A percentile compares a stretch with the other conserved stretches of the same genome.
These are phyloP conservation scores for Cutaneotrichosporon daszewskae DNA, from an alignment of 1,284 basidiomycete genomes.

Conservation along the genomic window DNA sequence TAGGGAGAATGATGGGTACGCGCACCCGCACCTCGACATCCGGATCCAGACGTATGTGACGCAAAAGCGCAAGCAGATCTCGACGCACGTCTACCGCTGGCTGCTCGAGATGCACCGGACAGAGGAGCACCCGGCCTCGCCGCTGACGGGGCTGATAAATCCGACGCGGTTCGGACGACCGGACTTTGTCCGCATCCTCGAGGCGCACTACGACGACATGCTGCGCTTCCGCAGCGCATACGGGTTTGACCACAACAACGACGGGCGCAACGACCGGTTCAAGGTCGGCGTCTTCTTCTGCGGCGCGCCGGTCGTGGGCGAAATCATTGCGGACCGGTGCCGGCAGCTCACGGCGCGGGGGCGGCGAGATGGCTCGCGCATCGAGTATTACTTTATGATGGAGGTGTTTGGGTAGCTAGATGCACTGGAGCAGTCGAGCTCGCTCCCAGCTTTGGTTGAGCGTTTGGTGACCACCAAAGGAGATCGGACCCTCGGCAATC, in stretches of 20 bases:
- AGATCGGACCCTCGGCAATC: no score
- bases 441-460: no score
- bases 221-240: slow-evolving; percentile 8
- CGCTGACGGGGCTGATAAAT: slow-evolving; percentile 29
- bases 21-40: slow-evolving; percentile 23
- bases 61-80: slow-evolving; percentile 21
- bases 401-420: slow-evolving; percentile 23
- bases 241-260: slow-evolving; percentile 10
- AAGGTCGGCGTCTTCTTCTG: slow-evolving; percentile 34
- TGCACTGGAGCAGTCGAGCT: no score
- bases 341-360: slow-evolving; percentile 22
- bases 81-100: slow-evolving; percentile 28
- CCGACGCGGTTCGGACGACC: slow-evolving; percentile 27
- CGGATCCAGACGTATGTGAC: slow-evolving; percentile 28
- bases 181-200: slow-evolving; percentile 27
- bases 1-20: slow-evolving; percentile 5
- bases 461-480: no score
- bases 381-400: slow-evolving; percentile 30
- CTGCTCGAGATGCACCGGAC: slow-evolving; percentile 28
- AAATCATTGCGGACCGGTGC: slow-evolving; percentile 29
- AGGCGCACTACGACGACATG: slow-evolving; percentile 32
- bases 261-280: slow-evolving; percentile 18
- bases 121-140: slow-evolving; percentile 20
- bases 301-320: slow-evolving; percentile 29
- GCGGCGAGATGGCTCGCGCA: slow-evolving; percentile 18